Evolutionary conservation across 371 early-diverging fungal species (phyloP), one percentile per base, ranked within the genome.

Genomic region (Furculomyces boomerangus): DNA sequence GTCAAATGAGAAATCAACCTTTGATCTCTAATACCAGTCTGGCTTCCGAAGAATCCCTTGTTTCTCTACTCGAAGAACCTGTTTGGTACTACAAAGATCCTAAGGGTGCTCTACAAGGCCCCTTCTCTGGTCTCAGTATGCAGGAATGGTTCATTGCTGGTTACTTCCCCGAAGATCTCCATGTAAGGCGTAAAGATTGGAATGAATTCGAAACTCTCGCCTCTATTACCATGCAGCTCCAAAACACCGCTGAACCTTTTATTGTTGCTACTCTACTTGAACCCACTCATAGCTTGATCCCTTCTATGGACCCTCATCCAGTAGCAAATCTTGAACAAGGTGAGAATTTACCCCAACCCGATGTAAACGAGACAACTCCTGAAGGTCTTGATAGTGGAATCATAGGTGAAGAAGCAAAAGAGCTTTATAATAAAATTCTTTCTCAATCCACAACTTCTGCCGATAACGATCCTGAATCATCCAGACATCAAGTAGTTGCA

Each of bases 71-170:
- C 20, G 55, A 57, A 37, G 32, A 71, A 50, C 54, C 64, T 55
- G 73, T 75, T 50, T 89, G 90, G 90, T 73, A 76, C 47, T 88
- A 88, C 54, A 75, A 85, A 28, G 88, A 88, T 61, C 84, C 88
- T 1, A 76, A 76, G 56, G 85, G 86, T 14, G 74, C 73, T 55
- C 71, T 82, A 30, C 84, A 84, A 66, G 84, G 84, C 16, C 90
- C 90, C 5, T 89, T 89, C 59, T 71, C 76, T 14, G 79, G 83
- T 8, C 68, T 75, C 8, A 82, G 83, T 39, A 89, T 89, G 90
- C 84, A 85, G 50, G 85, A 86, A 53, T 89, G 90, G 90, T 85
- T 75, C 63, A 75, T 76, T 40, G 82, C 75, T 13, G 88, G 88
- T 10, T 89, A 85, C 61, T 89, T 89, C 57, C 65, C 77, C 0